Conservation (phyloP, 2,329 filamentous ascomycete species). For the Phaeosphaeriaceae sp. region DNA sequence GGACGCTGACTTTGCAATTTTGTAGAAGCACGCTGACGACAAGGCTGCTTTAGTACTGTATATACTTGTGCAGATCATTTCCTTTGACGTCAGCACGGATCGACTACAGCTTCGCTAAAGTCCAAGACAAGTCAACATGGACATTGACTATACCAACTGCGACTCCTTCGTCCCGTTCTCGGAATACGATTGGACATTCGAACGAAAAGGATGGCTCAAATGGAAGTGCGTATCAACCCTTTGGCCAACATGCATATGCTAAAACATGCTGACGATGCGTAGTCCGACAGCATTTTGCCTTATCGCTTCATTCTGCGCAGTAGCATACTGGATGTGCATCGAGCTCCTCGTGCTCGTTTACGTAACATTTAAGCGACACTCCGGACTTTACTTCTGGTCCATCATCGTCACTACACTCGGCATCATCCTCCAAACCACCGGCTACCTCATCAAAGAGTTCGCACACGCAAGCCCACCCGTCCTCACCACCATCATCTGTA, state of each 20-base stretch:
- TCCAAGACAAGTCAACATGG: background rate
- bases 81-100: background rate
- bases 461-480: conserved; percentile 26
- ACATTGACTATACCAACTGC: conserved; percentile 11
- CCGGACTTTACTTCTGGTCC: conserved; percentile 56
- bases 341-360: conserved; percentile 53
- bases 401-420: conserved; percentile 49
- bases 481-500: conserved; percentile 35
- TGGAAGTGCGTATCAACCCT: conserved; percentile 8
- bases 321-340: conserved; percentile 39
- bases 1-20: background rate
- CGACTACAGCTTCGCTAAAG: too few relatives aligned
- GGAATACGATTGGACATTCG: conserved; percentile 9
- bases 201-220: conserved; percentile 8
- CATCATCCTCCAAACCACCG: conserved; percentile 48
- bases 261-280: background rate
- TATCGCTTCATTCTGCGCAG: conserved; percentile 16
- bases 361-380: conserved; percentile 52
- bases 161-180: conserved; percentile 10
- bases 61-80: background rate
- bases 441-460: conserved; percentile 51
- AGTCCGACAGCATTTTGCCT: conserved; percentile 11
- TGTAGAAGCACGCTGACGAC: background rate
- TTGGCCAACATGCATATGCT: too few relatives aligned
- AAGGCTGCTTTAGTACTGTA: background rate